Percentiles rank a stretch among this genome's conserved stretches.
phyloP scores from a whole-genome alignment of 495 filamentous ascomycete species.

The Xylaria bambusicola region DNA sequence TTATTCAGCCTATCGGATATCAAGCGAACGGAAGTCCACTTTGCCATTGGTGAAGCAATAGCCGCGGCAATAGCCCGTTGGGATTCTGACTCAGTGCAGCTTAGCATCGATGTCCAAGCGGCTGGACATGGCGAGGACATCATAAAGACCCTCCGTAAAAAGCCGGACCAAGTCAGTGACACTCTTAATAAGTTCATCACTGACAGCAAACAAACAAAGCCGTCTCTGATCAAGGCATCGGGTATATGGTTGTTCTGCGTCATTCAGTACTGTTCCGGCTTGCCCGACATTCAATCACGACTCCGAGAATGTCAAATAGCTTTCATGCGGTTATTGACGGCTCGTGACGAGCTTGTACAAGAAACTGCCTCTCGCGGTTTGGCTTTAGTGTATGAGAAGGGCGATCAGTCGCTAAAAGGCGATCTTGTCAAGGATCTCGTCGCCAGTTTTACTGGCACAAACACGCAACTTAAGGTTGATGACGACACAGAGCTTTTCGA shows the following conservation, averaged over 20 bases:
- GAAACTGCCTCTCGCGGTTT: conserved; percentile 92
- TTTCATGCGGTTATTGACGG: conserved; percentile 83
- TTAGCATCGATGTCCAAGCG: conserved; percentile 49
- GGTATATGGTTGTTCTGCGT: conserved; percentile 91
- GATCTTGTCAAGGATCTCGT: conserved; percentile 85
- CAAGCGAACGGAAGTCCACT: conserved; percentile 80
- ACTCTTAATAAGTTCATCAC: conserved; percentile 68
- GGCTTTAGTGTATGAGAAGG: conserved; percentile 87
- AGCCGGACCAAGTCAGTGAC: conserved; percentile 50
- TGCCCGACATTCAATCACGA: conserved; percentile 66
- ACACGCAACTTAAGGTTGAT: conserved; percentile 74
- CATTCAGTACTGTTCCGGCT: conserved; percentile 86
- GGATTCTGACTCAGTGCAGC: conserved; percentile 59
- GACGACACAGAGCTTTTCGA: conserved; percentile 92
- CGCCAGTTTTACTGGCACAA: conserved; percentile 77
- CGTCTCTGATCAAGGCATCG: conserved; percentile 81
- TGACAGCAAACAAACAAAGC: conserved; percentile 80
- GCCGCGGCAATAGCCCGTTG: conserved; percentile 76
- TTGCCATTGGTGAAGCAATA: conserved; percentile 84
- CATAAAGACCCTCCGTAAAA: conserved; percentile 32
- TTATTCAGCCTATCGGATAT: conserved; percentile 79
- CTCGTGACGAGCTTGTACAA: conserved; percentile 90
- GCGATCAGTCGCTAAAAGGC: conserved; percentile 74
- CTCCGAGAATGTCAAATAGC: conserved; percentile 79
- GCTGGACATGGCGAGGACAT: conserved; percentile 39